Evolutionary conservation across 2,329 filamentous ascomycete species (phyloP), one percentile per base, ranked within the genome.

Genomic region (Colletotrichum tropicale): DNA sequence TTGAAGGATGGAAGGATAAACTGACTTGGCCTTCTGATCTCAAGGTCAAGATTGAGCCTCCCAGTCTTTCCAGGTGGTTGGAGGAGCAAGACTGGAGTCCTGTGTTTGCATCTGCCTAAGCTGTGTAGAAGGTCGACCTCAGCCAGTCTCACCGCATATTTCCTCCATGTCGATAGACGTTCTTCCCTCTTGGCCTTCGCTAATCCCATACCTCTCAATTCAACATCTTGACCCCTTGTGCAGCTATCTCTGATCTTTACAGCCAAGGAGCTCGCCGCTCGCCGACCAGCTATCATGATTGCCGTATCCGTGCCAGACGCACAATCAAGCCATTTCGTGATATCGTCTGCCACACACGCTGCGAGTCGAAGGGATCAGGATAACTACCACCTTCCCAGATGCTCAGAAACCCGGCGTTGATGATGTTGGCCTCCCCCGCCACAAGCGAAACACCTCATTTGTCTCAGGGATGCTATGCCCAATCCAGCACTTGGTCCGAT

Each of bases 21-120:
- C 8, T 75, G 60, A 75, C 55, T n/a, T 55, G 55, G 21, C 72
- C 61, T 6, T 24, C 28, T 5, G 61, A 55, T 26, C 36, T 71
- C 0, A 52, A 30, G 26, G 6, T 24, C 2, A 26, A 38, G 16
- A 18, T 62, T 4, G 13, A 61, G 34, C 12, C n/a, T 10, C 32
- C 24, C 2, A 71, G 55, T n/a, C 9, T 75, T 21, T 15, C 61
- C 4, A 21, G 28, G 28, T 75, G 60, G 61, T 52, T 71, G 8
- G 9, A 18, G 8, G 48, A 61, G 4, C 72, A 66, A 2, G 52
- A 71, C 4, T 75, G 72, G 72, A 61, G 24, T 28, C 34, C 26
- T 12, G 28, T 62, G 10, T 70, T 62, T 24, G 18, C 3, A n/a
- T 12, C n/a, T 18, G 66, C 55, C 10, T 68, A n/a, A 28, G 28